Percentiles rank a stretch among this genome's conserved stretches.
These are phyloP conservation scores for Trifolium dubium DNA, from an alignment of 306 rosid species.

Conservation along the genomic window DNA sequence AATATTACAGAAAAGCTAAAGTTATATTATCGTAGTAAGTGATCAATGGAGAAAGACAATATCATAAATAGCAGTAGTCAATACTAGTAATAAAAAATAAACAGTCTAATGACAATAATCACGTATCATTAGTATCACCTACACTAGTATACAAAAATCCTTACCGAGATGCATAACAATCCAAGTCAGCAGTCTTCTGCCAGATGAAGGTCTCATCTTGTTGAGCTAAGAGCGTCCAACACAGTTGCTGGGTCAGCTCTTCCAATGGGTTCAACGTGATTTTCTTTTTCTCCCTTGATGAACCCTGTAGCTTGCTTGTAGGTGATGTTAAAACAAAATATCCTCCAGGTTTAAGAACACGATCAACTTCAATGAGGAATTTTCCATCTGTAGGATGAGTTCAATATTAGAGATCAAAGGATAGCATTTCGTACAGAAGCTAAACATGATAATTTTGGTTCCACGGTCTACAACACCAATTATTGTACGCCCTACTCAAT, in stretches of 20 bases:
- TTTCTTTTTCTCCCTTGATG: slow-evolving; percentile 58
- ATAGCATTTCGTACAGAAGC: slow-evolving; percentile 18
- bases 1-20: slow-evolving; percentile 26
- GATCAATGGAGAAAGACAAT: slow-evolving; percentile 43
- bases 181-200: slow-evolving; percentile 82
- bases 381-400: slow-evolving; percentile 71
- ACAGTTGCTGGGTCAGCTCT: slow-evolving; percentile 69
- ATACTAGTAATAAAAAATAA: slow-evolving; percentile 28
- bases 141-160: slow-evolving; percentile 39
- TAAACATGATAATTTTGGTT: slow-evolving; percentile 19
- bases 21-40: slow-evolving; percentile 25
- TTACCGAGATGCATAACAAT: slow-evolving; percentile 85
- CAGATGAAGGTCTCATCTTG: slow-evolving; percentile 89
- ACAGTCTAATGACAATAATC: slow-evolving; percentile 29
- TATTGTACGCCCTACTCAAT: slow-evolving; percentile 7
- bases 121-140: slow-evolving; percentile 19
- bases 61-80: slow-evolving; percentile 33
- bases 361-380: slow-evolving; percentile 86
- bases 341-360: slow-evolving; percentile 98
- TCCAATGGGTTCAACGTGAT: slow-evolving; percentile 65
- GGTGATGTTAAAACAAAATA: slow-evolving; percentile 93
- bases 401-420: slow-evolving; percentile 38
- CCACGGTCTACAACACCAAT: slow-evolving; percentile 28
- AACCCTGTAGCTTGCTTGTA: slow-evolving; percentile 66
- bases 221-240: slow-evolving; percentile 95